Evolutionary conservation across 768 basidiomycete species (phyloP), one percentile per base, ranked within the genome.

Genomic region (Tricholoma sp.): DNA sequence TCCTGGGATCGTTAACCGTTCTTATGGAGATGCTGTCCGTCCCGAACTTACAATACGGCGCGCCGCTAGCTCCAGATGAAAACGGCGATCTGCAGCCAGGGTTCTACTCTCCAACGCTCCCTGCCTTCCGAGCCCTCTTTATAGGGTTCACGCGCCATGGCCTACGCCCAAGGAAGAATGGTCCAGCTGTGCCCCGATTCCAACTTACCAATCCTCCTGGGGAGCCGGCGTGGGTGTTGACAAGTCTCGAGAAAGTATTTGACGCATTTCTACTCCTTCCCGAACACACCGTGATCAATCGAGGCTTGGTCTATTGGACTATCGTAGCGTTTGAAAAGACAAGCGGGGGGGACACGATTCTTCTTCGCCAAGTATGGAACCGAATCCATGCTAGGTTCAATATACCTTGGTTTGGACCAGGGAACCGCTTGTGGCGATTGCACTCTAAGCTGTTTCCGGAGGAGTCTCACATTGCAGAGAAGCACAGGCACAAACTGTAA

Each of bases 121-220:
- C 79, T 18, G 74, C 83, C 32, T 94, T 86, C 67, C 82, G 89
- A 18, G 81, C 81, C 15, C 66, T 94, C 39, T 92, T 94, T 64
- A 76, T 88, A 15, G 91, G 89, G 1, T 94, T 91, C 66, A 73
- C 76, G 6, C 80, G 80, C 10, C 83, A 89, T 61, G 88, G 80
- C 37, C 59, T 70, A 33, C 63, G 67, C 6, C 64, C 68, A 42
- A 54, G 45, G 3, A 15, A 34, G 54, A 42, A 58, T 37, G 47
- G 42, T 12, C 36, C 53, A 11, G 53, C 10, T 42, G 54, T 37
- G 31, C 52, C 39, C 9, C 54, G n/a, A 55, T 29, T 56, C 44
- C 54, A 49, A 10, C n/a, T 44, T 18, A 41, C 34, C 24, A 47
- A 53, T 29, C 53, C 55, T 41, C 45, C 57, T 5, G 45, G 29